Conservation (phyloP, 2,329 filamentous ascomycete genomes). For the Nannizzia gypsea region DNA sequence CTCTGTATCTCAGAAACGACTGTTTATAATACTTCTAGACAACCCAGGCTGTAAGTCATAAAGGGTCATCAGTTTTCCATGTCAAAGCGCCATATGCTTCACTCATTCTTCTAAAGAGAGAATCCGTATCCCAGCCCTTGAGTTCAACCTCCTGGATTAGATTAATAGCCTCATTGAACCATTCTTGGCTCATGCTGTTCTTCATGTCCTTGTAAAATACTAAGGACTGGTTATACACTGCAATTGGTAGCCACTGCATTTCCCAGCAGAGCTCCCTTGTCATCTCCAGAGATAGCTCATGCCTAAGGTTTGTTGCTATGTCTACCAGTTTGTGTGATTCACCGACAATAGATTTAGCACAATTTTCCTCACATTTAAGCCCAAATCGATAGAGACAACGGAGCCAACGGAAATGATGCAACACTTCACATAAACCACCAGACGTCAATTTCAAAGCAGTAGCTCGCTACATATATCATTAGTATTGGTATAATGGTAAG, state of each 20-base stretch:
- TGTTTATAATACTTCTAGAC: neutral
- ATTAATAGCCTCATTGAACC: constrained; percentile 21
- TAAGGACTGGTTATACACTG: constrained; percentile 45
- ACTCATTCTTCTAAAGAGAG: constrained; percentile 15
- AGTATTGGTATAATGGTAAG: neutral
- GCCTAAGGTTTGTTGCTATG: neutral
- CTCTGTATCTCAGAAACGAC: neutral
- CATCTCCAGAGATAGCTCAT: neutral
- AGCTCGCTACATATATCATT: neutral
- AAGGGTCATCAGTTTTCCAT: neutral
- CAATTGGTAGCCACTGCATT: constrained; percentile 40
- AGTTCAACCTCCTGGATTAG: neutral
- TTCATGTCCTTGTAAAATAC: constrained; percentile 34
- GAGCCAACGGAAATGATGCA: neutral
- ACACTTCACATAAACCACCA: neutral
- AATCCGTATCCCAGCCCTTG: constrained; percentile 18
- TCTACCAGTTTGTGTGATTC: neutral
- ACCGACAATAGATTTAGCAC: neutral
- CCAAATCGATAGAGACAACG: neutral
- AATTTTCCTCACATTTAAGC: neutral
- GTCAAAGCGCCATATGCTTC: constrained; percentile 14
- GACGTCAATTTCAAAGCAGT: neutral
- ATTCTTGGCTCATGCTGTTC: constrained; percentile 21
- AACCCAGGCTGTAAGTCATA: neutral
- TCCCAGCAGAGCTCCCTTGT: neutral